Percentiles rank a stretch among this genome's conserved stretches.
Evolutionary conservation across 202 grass and related monocot species (phyloP).

Genomic region (Digitaria exilis): DNA sequence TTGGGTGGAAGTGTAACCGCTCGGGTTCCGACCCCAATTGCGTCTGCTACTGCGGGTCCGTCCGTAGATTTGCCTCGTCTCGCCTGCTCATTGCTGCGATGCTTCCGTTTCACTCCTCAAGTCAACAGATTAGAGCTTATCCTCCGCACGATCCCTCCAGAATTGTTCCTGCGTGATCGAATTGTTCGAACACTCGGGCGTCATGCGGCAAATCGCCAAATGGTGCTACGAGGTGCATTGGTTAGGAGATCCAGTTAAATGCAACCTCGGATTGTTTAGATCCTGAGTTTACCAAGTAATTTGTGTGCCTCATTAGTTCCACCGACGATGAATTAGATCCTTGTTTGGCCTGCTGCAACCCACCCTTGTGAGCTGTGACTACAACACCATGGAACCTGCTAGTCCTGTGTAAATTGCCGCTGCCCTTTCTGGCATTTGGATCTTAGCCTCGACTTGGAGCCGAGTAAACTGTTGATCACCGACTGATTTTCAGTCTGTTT

Average conservation of each 20-base stretch:
- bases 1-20: not conserved
- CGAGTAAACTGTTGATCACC: not conserved
- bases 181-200: not conserved
- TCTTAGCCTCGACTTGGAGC: not conserved
- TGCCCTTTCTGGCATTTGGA: not conserved
- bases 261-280: not conserved
- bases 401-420: not conserved
- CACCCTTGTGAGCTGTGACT: not conserved
- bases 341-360: not conserved
- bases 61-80: not conserved
- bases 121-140: not conserved
- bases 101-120: not conserved
- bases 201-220: not conserved
- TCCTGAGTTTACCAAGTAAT: not conserved
- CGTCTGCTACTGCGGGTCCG: not conserved
- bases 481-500: not conserved
- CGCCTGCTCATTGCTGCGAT: not conserved
- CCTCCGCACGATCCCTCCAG: not conserved
- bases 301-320: not conserved
- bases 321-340: constrained; percentile 2
- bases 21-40: not conserved
- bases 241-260: constrained; percentile 14
- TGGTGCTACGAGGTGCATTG: not conserved
- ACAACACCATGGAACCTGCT: not conserved
- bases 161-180: not conserved